phyloP scores from a whole-genome alignment of 768 basidiomycete species.

The Lentinula detonsa region DNA sequence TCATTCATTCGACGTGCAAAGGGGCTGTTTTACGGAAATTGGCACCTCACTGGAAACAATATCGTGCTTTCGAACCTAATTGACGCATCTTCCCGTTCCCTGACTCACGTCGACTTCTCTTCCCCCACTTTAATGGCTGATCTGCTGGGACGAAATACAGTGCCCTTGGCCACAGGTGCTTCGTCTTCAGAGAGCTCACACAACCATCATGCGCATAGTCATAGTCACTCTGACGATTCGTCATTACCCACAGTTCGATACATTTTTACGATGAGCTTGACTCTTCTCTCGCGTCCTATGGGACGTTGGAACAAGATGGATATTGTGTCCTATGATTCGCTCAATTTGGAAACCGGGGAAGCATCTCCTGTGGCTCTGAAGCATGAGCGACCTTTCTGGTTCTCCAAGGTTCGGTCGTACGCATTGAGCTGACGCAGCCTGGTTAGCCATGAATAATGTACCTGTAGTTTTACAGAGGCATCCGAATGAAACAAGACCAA shows the following conservation, averaged over 20 bases:
- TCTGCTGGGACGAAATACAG: not conserved
- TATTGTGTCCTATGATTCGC: slow-evolving; percentile 65
- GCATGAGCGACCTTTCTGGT: slow-evolving; percentile 89
- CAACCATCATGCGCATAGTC: not conserved
- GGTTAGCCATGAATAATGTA: not conserved
- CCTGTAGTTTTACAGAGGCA: not conserved
- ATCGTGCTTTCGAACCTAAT: slow-evolving; percentile 60
- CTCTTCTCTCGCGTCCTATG: slow-evolving; percentile 68
- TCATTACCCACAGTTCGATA: slow-evolving; percentile 37
- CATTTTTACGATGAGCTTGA: slow-evolving; percentile 67
- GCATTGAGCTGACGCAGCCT: not conserved
- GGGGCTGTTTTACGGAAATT: slow-evolving; percentile 70
- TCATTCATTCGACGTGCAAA: slow-evolving; percentile 19
- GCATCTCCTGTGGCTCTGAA: slow-evolving; percentile 62
- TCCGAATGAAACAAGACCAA: not conserved
- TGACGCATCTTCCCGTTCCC: slow-evolving; percentile 32
- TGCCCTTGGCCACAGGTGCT: not conserved
- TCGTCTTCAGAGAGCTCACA: not conserved
- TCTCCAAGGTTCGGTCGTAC: slow-evolving; percentile 83
- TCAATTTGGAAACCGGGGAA: slow-evolving; percentile 74
- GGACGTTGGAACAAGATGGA: slow-evolving; percentile 85
- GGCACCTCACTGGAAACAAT: slow-evolving; percentile 59
- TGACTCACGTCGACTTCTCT: not conserved
- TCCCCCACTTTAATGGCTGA: not conserved
- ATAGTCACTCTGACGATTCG: not conserved